phyloP scores from a whole-genome alignment of 371 early-diverging fungal genomes.

The Haplosporangium sp. region DNA sequence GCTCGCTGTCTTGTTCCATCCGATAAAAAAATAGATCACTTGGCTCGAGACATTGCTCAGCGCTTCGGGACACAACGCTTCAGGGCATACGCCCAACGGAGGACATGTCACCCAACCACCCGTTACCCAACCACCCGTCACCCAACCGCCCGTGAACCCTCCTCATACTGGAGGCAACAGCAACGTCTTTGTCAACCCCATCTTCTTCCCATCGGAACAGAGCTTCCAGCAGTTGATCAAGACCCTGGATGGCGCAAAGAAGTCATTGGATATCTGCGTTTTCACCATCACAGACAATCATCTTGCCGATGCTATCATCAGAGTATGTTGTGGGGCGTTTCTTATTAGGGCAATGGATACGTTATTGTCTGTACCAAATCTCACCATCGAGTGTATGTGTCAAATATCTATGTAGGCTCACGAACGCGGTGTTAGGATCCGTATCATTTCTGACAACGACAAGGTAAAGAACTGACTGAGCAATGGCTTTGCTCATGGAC shows the following conservation, averaged over 20 bases:
- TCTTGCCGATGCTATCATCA: slow-evolving; percentile 60
- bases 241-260: slow-evolving; percentile 61
- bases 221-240: slow-evolving; percentile 59
- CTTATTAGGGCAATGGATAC: neutral
- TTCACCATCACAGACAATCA: slow-evolving; percentile 70
- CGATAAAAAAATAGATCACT: slow-evolving; percentile 33
- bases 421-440: slow-evolving; percentile 67
- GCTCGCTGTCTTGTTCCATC: neutral
- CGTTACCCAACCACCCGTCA: slow-evolving; percentile 15
- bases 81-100: slow-evolving; percentile 25
- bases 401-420: slow-evolving; percentile 53
- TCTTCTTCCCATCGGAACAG: slow-evolving; percentile 67
- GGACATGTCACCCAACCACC: slow-evolving; percentile 5
- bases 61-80: slow-evolving; percentile 28
- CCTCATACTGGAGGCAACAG: neutral
- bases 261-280: slow-evolving; percentile 64
- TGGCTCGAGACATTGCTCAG: slow-evolving; percentile 50
- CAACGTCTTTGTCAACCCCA: slow-evolving; percentile 61
- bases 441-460: slow-evolving; percentile 56
- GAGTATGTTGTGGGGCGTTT: slow-evolving; percentile 4
- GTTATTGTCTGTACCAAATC: neutral
- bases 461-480: slow-evolving; percentile 18
- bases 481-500: too few relatives aligned
- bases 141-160: neutral
- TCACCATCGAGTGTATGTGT: neutral